Conservation (phyloP, 2,329 filamentous ascomycete genomes). For the Aspergillus tamarii region DNA sequence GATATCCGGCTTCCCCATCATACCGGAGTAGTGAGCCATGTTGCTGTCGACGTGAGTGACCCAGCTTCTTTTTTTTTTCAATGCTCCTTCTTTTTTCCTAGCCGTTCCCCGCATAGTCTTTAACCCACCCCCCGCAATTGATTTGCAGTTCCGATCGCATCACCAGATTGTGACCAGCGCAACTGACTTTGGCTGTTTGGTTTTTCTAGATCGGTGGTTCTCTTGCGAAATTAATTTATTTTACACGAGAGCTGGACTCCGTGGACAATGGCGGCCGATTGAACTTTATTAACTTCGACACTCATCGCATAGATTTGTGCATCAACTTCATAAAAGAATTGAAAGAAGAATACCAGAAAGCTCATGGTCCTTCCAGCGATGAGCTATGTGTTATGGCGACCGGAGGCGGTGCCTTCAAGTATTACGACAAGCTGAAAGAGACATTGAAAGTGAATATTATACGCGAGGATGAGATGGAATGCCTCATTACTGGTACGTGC, state of each 20-base stretch:
- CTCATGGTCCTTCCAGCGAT: conserved; percentile 69
- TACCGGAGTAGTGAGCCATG: conserved; percentile 91
- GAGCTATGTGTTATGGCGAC: conserved; percentile 94
- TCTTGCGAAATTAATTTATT: conserved; percentile 95
- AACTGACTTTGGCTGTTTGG: conserved; percentile 12
- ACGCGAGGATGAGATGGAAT: conserved; percentile 98
- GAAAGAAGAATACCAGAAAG: conserved; percentile 76
- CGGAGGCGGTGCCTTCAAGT: conserved; percentile 94
- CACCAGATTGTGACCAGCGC: conserved; percentile 6
- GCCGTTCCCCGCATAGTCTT: conserved; percentile 34
- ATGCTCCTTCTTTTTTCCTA: conserved; percentile 18
- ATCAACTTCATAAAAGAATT: conserved; percentile 88
- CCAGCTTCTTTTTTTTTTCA: conserved; percentile 20
- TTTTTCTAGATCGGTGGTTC: conserved; percentile 86
- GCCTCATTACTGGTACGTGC: conserved; percentile 82
- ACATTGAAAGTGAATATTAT: conserved; percentile 84
- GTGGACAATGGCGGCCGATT: conserved; percentile 82
- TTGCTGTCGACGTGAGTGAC: conserved; percentile 84
- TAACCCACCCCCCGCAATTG: conserved; percentile 33
- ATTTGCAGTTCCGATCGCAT: conserved; percentile 10
- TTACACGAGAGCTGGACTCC: conserved; percentile 82
- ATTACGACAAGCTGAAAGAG: conserved; percentile 86
- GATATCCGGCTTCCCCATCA: conserved; percentile 97
- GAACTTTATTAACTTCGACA: conserved; percentile 96
- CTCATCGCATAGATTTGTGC: conserved; percentile 89